Evolutionary conservation across 768 basidiomycete species (phyloP), one percentile per base, ranked within the genome.

Genomic region (Lenzites betulinus): DNA sequence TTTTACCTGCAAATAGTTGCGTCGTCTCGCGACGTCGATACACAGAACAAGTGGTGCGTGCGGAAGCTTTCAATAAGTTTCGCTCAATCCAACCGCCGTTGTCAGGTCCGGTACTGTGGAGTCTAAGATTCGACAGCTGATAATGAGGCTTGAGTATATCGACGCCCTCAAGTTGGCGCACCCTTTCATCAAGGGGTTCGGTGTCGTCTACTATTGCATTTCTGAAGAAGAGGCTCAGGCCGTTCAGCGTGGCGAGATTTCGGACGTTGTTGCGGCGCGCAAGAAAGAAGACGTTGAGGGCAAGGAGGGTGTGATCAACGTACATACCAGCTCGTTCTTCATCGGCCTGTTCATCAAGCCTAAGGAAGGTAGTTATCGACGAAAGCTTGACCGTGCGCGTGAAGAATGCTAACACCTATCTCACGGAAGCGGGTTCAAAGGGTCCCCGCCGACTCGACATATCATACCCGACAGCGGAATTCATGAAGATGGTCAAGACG

Each of bases 1-100:
- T 95, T 95, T 78, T 98, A 98, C 74, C 83, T 98, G 18, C 94
- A 95, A 83, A 88, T 98, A 20, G 91, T 94, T 53, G 93, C 96
- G 7, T 94, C 93, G 3, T 92, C 94, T 18, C 90, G 85, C 0
- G 84, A 86, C 49, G 69, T 84, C 6, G 93, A 95, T 20, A 77
- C 88, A 12, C 93, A 98, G 72, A 85, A 92, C 57, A 97, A 97
- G 77, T 98, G 96, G 96, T 95, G 30, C 22, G 56, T 48, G 9
- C 67, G 58, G 85, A 74, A 35, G 22, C 25, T 36, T 53, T 41
- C 12, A 11, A 6, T 12, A 8, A 20, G 26, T 26, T 28, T 4
- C 9, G 18, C 25, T 35, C 20, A 36, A 22, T 33, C 48, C 20
- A 60, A 23, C 28, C 44, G 23, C 20, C 30, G 59, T 7, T 23